Base-by-base conservation (phyloP, 2,329 filamentous ascomycete species). In the Ophiostoma sp. region DNA sequence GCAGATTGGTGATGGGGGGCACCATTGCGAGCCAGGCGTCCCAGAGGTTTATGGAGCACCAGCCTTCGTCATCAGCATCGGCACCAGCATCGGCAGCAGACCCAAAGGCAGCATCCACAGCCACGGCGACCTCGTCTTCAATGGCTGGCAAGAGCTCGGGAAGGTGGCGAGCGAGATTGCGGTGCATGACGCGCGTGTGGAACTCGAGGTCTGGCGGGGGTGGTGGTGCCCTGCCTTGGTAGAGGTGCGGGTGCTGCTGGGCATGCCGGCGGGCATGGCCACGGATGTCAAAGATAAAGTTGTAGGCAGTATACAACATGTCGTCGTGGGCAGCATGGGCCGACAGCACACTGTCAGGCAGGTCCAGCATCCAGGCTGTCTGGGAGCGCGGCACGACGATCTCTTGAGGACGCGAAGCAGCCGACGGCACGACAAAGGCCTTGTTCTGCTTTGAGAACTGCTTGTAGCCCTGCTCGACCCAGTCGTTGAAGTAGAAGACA, bases 331-430 rank as follows among this genome's bases (percentile, higher is more conserved):
- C 80, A 1, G 78, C 74, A 65, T 78, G 73, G 0, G 80, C 75
- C 1, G 79, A 81, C 41, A 82, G 74, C 2, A 80, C 72, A 41
- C 74, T 72, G 68, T 83, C 81, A n/a, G 81, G 81, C 71, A 81
- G 78, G 58, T 81, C 79, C 69, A 83, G 77, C 73, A 83, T 77
- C 81, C 81, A 83, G 8, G 75, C 72, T 8, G 80, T 77, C 72
- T 82, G 79, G 0, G 76, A 77, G 3, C 75, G 76, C 2, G 81
- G 81, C 4, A 83, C 74, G 65, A 83, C 77, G 52, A 83, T 77
- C 62, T 83, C 80, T 36, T 78, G 75, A 0, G 79, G 76, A 2
- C 78, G 76, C 7, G 77, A 77, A 0, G 80, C 76, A 4, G 79
- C 76, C 0, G 79, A 76, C 1, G 80, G 80, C 0, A 79, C 76